A percentile compares a stretch with the other conserved stretches of the same genome.
Conservation (phyloP, 1,284 basidiomycete species). For the Ganoderma sp. region DNA sequence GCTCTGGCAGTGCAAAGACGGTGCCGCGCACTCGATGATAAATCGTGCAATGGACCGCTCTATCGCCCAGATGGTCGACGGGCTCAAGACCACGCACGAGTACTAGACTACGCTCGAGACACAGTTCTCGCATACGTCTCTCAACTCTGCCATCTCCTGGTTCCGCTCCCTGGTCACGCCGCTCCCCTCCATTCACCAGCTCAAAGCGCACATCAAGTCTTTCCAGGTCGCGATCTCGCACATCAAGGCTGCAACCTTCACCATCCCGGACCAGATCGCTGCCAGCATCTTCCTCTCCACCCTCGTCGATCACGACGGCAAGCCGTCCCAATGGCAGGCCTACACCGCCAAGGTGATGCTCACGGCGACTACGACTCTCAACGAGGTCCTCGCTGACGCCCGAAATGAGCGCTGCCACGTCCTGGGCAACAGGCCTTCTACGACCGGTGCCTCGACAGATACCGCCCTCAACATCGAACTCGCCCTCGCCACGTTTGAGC, state of each 20-base stretch:
- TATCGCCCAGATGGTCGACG: neutral
- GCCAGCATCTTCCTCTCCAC: constrained; percentile 16
- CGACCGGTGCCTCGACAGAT: neutral
- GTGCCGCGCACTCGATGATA: constrained; percentile 9
- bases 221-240: constrained; percentile 9
- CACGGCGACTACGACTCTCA: constrained; percentile 11
- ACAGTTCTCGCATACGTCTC: constrained; percentile 17
- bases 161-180: constrained; percentile 12
- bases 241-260: neutral
- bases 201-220: constrained; percentile 11
- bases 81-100: neutral
- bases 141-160: constrained; percentile 8
- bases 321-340: constrained; percentile 3
- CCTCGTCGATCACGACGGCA: constrained; percentile 10
- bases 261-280: constrained; percentile 6
- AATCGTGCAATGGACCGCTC: neutral
- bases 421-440: neutral
- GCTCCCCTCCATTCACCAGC: constrained; percentile 10
- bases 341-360: constrained; percentile 14
- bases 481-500: constrained; percentile 8
- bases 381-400: constrained; percentile 11
- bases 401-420: constrained; percentile 18
- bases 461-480: constrained; percentile 7
- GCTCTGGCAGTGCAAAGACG: constrained; percentile 15
- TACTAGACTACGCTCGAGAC: constrained; percentile 12